These are phyloP conservation scores for Pseudogymnoascus sp. DNA, from an alignment of 2,329 filamentous ascomycete genomes.

Conservation along the genomic window DNA sequence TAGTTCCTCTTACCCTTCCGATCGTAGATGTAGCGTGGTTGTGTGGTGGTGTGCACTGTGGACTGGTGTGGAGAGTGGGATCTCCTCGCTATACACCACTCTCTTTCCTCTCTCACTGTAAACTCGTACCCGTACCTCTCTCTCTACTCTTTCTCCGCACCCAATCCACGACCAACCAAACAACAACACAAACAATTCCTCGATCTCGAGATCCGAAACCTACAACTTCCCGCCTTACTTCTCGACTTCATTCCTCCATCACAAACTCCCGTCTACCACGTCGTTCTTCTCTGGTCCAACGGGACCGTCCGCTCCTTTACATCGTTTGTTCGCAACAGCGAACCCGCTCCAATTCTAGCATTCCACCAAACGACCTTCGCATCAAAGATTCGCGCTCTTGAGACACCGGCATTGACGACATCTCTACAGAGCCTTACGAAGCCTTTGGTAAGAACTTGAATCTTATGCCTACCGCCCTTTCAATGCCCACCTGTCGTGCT, in stretches of 20 bases:
- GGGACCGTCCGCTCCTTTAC: conserved; percentile 11
- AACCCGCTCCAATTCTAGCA: background rate
- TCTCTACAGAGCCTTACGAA: background rate
- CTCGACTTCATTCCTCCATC: background rate
- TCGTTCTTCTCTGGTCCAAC: conserved; percentile 7
- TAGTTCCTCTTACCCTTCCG: background rate
- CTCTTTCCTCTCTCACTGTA: background rate
- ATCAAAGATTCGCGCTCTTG: conserved; percentile 7
- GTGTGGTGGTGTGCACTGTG: background rate
- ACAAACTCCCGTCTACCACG: background rate
- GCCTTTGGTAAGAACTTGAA: background rate
- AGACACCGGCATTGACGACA: conserved; percentile 7
- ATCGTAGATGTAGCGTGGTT: conserved; percentile 1
- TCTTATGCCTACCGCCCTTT: background rate
- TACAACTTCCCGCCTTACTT: background rate
- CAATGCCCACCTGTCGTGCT: background rate
- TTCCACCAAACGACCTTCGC: conserved; percentile 4
- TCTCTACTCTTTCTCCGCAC: background rate
- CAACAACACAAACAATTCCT: conserved; percentile 8
- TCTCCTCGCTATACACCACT: background rate
- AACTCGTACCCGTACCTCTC: background rate
- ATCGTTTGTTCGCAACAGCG: conserved; percentile 2
- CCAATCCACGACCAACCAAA: conserved; percentile 6
- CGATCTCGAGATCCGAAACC: conserved; percentile 1
- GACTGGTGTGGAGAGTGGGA: background rate